Evolutionary conservation across 106 monocot genomes (phyloP), one percentile per base, ranked within the genome.

Genomic region (Dioscorea zingiberensis): DNA sequence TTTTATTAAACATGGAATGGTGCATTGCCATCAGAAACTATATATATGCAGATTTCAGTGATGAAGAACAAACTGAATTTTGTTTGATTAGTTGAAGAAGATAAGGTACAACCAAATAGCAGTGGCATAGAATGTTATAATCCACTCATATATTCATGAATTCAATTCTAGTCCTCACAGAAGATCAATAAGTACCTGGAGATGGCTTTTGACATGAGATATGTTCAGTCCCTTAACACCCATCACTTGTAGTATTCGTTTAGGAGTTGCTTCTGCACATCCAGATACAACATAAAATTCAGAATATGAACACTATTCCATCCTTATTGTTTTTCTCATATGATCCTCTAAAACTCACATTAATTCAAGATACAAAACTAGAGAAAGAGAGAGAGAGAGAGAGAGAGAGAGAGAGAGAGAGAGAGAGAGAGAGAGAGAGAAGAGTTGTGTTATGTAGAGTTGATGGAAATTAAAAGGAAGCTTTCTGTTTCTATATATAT

Each of bases 201-300:
- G 84, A 78, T 91, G 91, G 76, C 91, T 91, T 74, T 91, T 91
- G 57, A 91, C 77, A 79, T 91, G 91, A 71, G 84, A 80, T 72
- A 87, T 75, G 29, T 55, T 84, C 44, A 91, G 47, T 71, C 71
- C 91, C 47, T 78, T 81, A 66, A 71, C 81, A 27, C 73, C 74
- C 91, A 91, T 87, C 51, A 78, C 38, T 30, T 74, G 81, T 17
- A 87, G 65, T 64, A 91, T 91, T 48, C 76, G 67, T 73, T 87
- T 91, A 26, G 91, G 91, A 19, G 91, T 91, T 64, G 91, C 91
- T 63, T 78, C 91, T 91, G 81, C 59, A 70, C 46, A 27, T 16
- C 8, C 59, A 66, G 30, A 4, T 55, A 53, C 24, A 38, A 38
- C 38, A 38, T 19, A 62, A 13, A 51, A 51, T 51, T 19, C 51